phyloP scores from a whole-genome alignment of 768 basidiomycete genomes.

The Candolleomyces efflorescens region DNA sequence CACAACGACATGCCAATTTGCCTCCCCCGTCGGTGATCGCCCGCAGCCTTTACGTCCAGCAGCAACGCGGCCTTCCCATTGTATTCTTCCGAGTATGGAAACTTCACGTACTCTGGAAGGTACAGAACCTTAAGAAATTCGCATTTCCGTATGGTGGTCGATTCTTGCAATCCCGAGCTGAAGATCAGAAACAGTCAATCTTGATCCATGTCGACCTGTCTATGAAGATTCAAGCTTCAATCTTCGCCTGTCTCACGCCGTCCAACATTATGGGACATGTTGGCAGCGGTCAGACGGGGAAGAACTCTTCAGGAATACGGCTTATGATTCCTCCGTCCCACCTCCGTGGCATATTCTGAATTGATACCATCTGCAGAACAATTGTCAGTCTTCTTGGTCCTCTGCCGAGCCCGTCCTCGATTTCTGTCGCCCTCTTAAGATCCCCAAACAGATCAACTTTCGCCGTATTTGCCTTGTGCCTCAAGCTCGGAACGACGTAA shows the following conservation, averaged over 20 bases:
- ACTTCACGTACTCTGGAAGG: neutral
- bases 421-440: neutral
- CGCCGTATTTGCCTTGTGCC: neutral
- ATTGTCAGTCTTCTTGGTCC: neutral
- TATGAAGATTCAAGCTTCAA: neutral
- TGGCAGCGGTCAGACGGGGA: neutral
- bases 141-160: neutral
- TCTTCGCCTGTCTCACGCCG: neutral
- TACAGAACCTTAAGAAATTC: neutral
- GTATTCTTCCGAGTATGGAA: neutral
- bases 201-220: neutral
- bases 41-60: neutral
- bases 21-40: neutral
- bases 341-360: conserved; percentile 2
- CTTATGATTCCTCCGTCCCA: neutral
- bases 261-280: neutral
- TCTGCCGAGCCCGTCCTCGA: neutral
- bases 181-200: neutral
- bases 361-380: conserved; percentile 2
- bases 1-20: neutral
- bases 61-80: neutral
- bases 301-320: neutral
- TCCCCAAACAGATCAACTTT: neutral
- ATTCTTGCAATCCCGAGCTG: neutral
- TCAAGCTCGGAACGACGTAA: conserved; percentile 1